Evolutionary conservation across 352 stramenopile species (phyloP).

Genomic region (Phytophthora citricola): DNA sequence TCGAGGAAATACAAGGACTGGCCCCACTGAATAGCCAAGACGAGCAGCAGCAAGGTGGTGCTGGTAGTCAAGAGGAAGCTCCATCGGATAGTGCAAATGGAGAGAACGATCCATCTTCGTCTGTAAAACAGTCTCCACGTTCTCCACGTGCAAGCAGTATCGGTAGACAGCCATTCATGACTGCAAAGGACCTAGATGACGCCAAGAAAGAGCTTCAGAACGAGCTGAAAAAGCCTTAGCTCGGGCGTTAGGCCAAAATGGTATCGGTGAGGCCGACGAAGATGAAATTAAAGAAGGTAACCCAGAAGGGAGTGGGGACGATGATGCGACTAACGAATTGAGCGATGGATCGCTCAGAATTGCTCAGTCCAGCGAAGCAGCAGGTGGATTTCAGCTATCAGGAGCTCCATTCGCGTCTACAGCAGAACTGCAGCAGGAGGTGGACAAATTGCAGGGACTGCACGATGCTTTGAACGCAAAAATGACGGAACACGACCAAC

Average conservation of each 20-base stretch:
- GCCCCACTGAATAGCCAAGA: conserved; percentile 18
- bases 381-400: conserved; percentile 24
- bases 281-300: conserved; percentile 8
- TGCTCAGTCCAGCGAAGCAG: background rate
- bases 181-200: conserved; percentile 50
- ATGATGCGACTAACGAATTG: background rate
- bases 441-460: conserved; percentile 48
- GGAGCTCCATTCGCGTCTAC: conserved; percentile 50
- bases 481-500: conserved; percentile 45
- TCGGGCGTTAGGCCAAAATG: conserved; percentile 46
- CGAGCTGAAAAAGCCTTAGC: conserved; percentile 55
- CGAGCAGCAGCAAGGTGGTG: conserved; percentile 23
- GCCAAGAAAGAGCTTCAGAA: conserved; percentile 55
- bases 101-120: background rate
- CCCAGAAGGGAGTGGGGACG: background rate
- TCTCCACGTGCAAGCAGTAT: conserved; percentile 21
- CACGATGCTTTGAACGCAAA: conserved; percentile 45
- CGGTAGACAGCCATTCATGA: conserved; percentile 40
- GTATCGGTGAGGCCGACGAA: conserved; percentile 34
- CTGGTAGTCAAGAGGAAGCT: conserved; percentile 6
- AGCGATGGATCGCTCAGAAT: conserved; percentile 8
- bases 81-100: background rate
- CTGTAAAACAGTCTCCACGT: conserved; percentile 16
- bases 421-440: conserved; percentile 48
- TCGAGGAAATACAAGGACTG: conserved; percentile 39